Evolutionary conservation across 345 rosid genomes (phyloP).

Genomic region (Chamaenerion angustifolium): DNA sequence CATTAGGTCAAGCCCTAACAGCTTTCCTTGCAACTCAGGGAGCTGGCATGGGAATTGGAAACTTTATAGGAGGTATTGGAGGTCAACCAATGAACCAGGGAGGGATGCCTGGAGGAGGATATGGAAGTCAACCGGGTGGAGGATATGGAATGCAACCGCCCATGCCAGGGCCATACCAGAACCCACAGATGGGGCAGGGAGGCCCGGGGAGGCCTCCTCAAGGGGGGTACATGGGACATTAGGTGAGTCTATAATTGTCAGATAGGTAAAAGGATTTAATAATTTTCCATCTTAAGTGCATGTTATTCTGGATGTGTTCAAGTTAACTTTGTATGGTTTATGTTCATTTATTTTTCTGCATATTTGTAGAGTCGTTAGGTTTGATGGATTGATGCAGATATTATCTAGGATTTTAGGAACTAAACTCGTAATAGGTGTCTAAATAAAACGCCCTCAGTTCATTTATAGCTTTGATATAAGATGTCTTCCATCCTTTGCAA

Average conservation of each 20-base stretch:
- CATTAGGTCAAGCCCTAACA: slow-evolving; percentile 32
- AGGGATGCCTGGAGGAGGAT: slow-evolving; percentile 14
- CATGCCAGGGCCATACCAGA: slow-evolving; percentile 19
- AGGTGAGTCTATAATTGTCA: slow-evolving; percentile 8
- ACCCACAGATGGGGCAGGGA: slow-evolving; percentile 25
- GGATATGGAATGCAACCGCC: slow-evolving; percentile 20
- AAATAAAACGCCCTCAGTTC: too few relatives aligned
- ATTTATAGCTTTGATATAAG: too few relatives aligned
- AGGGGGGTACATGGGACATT: slow-evolving; percentile 28
- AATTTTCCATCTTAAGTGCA: too few relatives aligned
- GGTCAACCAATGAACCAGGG: slow-evolving; percentile 18
- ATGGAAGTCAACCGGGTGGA: slow-evolving; percentile 15
- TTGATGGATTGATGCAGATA: too few relatives aligned
- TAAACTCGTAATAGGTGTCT: too few relatives aligned
- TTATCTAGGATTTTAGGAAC: too few relatives aligned
- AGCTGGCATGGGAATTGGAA: slow-evolving; percentile 29
- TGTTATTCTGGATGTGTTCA: too few relatives aligned
- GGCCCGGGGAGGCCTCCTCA: slow-evolving; percentile 23
- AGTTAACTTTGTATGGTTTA: too few relatives aligned
- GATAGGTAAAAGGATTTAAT: not conserved
- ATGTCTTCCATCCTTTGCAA: too few relatives aligned
- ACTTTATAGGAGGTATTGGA: slow-evolving; percentile 20
- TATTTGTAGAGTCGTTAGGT: too few relatives aligned
- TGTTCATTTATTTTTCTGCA: too few relatives aligned
- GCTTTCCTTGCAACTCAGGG: slow-evolving; percentile 32